Evolutionary conservation across 768 basidiomycete species (phyloP).

Genomic region (Xerocomus brunneocitrinus): DNA sequence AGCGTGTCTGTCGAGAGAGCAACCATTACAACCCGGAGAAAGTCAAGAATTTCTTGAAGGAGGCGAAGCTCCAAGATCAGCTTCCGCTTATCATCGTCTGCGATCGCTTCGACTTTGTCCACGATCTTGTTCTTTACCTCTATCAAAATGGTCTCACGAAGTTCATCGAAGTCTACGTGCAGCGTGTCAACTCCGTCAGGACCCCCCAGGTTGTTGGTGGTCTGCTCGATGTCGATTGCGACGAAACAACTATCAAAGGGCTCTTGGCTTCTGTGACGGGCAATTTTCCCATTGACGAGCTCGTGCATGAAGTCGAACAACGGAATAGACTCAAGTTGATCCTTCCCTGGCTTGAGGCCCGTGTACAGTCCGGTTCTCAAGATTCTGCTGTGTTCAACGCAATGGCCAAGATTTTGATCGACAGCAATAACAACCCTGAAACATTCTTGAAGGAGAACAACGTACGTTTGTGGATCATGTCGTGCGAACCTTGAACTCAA

Average conservation of each 20-base stretch:
- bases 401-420: constrained; percentile 96
- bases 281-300: constrained; percentile 95
- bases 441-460: constrained; percentile 98
- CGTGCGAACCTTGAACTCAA: neutral
- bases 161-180: constrained; percentile 99
- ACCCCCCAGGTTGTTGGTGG: constrained; percentile 98
- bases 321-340: constrained; percentile 95
- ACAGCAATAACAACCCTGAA: constrained; percentile 98
- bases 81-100: constrained; percentile 99
- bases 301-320: constrained; percentile 95
- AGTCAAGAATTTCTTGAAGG: constrained; percentile 99
- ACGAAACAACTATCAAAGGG: constrained; percentile 91
- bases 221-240: constrained; percentile 95
- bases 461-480: constrained; percentile 42
- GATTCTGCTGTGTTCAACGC: constrained; percentile 95
- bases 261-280: constrained; percentile 93
- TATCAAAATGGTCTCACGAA: constrained; percentile 96
- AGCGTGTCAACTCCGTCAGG: constrained; percentile 93
- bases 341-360: constrained; percentile 93
- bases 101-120: constrained; percentile 99
- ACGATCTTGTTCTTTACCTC: constrained; percentile 96
- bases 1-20: constrained; percentile 96
- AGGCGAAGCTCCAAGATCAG: constrained; percentile 94
- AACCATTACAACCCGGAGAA: constrained; percentile 99
- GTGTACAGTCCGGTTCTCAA: constrained; percentile 90